Evolutionary conservation across 257 asterid genomes (phyloP).

Genomic region (Capsicum pubescens): DNA sequence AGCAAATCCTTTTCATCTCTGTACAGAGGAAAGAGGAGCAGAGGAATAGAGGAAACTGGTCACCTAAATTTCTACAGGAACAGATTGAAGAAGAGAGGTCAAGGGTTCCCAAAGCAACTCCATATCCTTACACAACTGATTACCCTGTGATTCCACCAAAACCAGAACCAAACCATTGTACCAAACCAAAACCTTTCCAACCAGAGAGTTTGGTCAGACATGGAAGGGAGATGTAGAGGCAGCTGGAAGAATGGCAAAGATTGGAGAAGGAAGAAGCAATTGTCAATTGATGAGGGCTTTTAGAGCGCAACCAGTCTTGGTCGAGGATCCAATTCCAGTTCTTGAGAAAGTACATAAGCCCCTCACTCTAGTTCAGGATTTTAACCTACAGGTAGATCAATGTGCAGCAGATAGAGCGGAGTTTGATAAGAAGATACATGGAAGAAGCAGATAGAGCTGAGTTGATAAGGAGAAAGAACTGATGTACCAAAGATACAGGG

Average conservation of each 20-base stretch:
- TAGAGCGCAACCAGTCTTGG: conserved; percentile 81
- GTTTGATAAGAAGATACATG: conserved; percentile 87
- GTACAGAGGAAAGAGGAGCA: conserved; percentile 93
- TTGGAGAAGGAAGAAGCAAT: conserved; percentile 76
- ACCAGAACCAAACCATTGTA: conserved; percentile 92
- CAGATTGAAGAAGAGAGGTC: conserved; percentile 81
- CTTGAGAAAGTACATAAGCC: conserved; percentile 75
- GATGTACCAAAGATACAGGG: conserved; percentile 79
- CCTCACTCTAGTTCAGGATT: conserved; percentile 80
- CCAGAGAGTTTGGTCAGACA: conserved; percentile 81
- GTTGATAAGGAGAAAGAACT: conserved; percentile 37
- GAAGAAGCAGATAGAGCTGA: conserved; percentile 46
- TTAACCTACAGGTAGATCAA: conserved; percentile 68
- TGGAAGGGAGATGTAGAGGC: conserved; percentile 82
- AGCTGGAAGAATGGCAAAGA: conserved; percentile 76
- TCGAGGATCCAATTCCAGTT: conserved; percentile 89
- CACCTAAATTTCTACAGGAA: conserved; percentile 64
- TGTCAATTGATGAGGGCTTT: conserved; percentile 72
- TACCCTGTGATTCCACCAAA: conserved; percentile 94
- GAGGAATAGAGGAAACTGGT: conserved; percentile 70
- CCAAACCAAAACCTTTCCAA: conserved; percentile 87
- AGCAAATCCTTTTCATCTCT: conserved; percentile 85
- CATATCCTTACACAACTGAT: conserved; percentile 97
- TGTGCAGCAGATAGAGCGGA: conserved; percentile 83
- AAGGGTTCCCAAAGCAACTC: conserved; percentile 79